Conservation (phyloP, 768 basidiomycete species). For the Suillus occidentalis region DNA sequence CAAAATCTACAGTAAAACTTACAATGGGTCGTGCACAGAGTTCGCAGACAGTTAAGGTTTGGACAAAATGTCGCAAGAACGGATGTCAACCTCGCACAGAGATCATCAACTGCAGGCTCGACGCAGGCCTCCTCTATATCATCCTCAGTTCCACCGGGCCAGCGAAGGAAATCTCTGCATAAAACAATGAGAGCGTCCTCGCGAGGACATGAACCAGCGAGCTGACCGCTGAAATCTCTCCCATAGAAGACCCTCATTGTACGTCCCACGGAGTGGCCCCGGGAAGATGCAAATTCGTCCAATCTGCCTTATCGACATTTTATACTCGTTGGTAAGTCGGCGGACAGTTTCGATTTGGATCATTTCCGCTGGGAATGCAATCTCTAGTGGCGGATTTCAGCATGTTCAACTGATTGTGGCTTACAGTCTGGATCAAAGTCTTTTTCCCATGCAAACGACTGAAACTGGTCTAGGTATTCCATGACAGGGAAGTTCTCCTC, state of each 20-base stretch:
- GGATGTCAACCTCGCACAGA: slow-evolving; percentile 33
- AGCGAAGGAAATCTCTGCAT: slow-evolving; percentile 39
- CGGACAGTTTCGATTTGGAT: slow-evolving; percentile 47
- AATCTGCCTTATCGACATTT: slow-evolving; percentile 36
- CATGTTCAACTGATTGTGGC: slow-evolving; percentile 15
- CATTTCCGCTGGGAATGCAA: slow-evolving; percentile 40
- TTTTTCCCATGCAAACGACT: slow-evolving; percentile 35
- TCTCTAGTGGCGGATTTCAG: background rate
- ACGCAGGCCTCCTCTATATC: slow-evolving; percentile 1
- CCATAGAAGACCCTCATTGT: slow-evolving; percentile 43
- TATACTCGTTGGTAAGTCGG: slow-evolving; percentile 29
- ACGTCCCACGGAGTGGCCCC: slow-evolving; percentile 19
- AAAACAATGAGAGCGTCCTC: background rate
- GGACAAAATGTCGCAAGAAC: slow-evolving; percentile 43
- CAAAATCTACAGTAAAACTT: background rate
- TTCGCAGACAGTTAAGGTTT: slow-evolving; percentile 43
- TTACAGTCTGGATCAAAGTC: slow-evolving; percentile 52
- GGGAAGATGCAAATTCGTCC: slow-evolving; percentile 31
- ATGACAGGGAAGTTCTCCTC: slow-evolving; percentile 37
- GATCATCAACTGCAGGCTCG: slow-evolving; percentile 24
- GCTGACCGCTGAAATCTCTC: slow-evolving; percentile 42
- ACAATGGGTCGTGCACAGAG: slow-evolving; percentile 43
- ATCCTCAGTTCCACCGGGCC: slow-evolving; percentile 30
- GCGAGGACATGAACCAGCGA: background rate
- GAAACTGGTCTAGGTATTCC: slow-evolving; percentile 30